Evolutionary conservation across 2,329 filamentous ascomycete species (phyloP).

Genomic region (Ilyonectria destructans): DNA sequence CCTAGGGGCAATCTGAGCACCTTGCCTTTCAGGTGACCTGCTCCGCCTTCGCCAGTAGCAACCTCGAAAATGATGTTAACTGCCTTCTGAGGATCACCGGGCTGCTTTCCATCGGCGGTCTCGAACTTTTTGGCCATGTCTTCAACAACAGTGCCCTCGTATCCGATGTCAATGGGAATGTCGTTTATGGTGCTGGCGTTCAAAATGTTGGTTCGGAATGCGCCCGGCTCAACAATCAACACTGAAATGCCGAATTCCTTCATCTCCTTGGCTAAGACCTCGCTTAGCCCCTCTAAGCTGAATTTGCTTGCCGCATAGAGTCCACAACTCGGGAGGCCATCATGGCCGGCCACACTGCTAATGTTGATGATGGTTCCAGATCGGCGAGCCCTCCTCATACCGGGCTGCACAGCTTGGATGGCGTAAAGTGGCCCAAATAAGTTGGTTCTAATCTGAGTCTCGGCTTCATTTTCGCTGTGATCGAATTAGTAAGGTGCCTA

Average conservation of each 20-base stretch:
- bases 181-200: constrained; percentile 44
- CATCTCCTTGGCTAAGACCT: constrained; percentile 61
- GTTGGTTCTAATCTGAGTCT: constrained; percentile 63
- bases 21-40: constrained; percentile 49
- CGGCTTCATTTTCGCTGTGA: constrained; percentile 57
- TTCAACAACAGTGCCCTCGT: constrained; percentile 50
- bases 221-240: constrained; percentile 65
- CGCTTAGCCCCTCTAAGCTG: constrained; percentile 59
- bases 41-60: constrained; percentile 51
- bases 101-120: constrained; percentile 53
- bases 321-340: constrained; percentile 56
- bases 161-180: constrained; percentile 42
- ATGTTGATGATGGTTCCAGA: constrained; percentile 64
- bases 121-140: constrained; percentile 47
- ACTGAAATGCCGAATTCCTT: constrained; percentile 61
- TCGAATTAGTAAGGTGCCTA: no score
- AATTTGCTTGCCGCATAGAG: constrained; percentile 66
- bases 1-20: constrained; percentile 55
- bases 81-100: constrained; percentile 58
- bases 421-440: constrained; percentile 65
- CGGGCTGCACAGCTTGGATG: constrained; percentile 64
- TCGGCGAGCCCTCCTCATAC: constrained; percentile 61
- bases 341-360: constrained; percentile 61
- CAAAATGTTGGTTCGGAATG: constrained; percentile 66
- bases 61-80: constrained; percentile 58